Evolutionary conservation across 2,329 filamentous ascomycete genomes (phyloP).

Genomic region (Trichothecium roseum): DNA sequence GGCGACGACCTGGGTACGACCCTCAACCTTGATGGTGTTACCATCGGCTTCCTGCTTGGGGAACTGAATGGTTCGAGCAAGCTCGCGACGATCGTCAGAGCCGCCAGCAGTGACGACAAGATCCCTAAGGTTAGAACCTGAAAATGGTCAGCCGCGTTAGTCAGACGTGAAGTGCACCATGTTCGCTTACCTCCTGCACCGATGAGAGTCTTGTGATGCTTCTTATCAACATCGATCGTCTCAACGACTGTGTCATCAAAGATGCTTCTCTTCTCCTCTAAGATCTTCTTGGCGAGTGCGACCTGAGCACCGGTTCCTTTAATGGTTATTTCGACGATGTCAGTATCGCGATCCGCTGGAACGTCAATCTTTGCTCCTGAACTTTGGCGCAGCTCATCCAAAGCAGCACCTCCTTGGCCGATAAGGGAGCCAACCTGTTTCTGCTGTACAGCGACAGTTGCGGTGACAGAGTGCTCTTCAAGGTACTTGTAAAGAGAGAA

Average conservation of each 20-base stretch:
- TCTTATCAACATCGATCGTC: conserved; percentile 85
- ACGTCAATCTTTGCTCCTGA: conserved; percentile 90
- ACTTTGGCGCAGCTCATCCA: conserved; percentile 77
- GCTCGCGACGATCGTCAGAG: conserved; percentile 71
- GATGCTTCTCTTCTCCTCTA: conserved; percentile 75
- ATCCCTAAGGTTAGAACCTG: conserved; percentile 73
- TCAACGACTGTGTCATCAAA: conserved; percentile 85
- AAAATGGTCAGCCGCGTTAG: conserved; percentile 15
- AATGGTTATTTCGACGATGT: conserved; percentile 75
- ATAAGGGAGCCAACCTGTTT: conserved; percentile 91
- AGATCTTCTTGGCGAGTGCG: conserved; percentile 78
- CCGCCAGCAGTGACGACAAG: conserved; percentile 85
- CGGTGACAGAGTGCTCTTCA: conserved; percentile 74
- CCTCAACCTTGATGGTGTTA: conserved; percentile 79
- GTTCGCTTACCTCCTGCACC: conserved; percentile 66
- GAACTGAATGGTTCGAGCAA: conserved; percentile 88
- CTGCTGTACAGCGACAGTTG: conserved; percentile 75
- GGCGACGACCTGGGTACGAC: conserved; percentile 72
- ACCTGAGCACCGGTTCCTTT: conserved; percentile 90
- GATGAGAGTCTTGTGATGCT: conserved; percentile 84
- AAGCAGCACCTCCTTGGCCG: conserved; percentile 77
- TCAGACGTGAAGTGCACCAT: not conserved
- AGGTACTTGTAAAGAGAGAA: conserved; percentile 81
- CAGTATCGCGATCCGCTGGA: conserved; percentile 65
- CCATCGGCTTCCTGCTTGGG: conserved; percentile 78